Evolutionary conservation across 768 basidiomycete genomes (phyloP).

Genomic region (Pleurotus eryngii): DNA sequence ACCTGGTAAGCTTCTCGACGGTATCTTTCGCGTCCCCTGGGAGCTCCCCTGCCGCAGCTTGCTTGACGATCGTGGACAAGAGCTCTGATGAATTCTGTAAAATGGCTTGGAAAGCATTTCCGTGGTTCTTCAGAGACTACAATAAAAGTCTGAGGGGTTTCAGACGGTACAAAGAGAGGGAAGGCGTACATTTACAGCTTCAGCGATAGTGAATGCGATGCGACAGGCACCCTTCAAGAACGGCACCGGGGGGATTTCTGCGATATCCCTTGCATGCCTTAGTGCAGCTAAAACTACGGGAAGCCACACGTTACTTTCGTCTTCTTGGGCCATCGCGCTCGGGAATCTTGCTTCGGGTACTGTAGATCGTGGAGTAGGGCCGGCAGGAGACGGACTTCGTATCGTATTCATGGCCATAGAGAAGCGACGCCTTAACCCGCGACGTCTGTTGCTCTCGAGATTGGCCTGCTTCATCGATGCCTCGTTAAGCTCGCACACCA

Average conservation of each 20-base stretch:
- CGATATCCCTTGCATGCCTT: not conserved
- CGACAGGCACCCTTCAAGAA: constrained; percentile 3
- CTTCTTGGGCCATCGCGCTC: not conserved
- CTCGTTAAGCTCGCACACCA: not conserved
- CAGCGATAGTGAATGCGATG: constrained; percentile 2
- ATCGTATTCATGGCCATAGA: not conserved
- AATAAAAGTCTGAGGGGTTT: not conserved
- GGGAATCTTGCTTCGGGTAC: too few relatives aligned
- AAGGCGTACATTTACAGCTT: constrained; percentile 1
- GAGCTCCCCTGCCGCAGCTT: not conserved
- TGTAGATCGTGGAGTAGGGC: not conserved
- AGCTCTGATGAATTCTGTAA: not conserved
- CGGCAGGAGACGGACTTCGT: not conserved
- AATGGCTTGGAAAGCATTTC: not conserved
- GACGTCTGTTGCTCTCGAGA: not conserved
- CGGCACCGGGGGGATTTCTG: constrained; percentile 6
- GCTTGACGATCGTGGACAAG: not conserved
- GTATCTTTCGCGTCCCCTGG: not conserved
- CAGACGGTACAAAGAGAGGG: not conserved
- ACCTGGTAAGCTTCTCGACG: not conserved
- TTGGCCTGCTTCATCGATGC: not conserved
- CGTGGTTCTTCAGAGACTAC: not conserved
- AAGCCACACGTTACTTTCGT: not conserved
- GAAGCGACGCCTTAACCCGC: not conserved
- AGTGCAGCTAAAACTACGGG: not conserved